Evolutionary conservation across 164 flowering plant genomes (phyloP), one percentile per base, ranked within the genome.

Genomic region (Dillenia suffruticosa): DNA sequence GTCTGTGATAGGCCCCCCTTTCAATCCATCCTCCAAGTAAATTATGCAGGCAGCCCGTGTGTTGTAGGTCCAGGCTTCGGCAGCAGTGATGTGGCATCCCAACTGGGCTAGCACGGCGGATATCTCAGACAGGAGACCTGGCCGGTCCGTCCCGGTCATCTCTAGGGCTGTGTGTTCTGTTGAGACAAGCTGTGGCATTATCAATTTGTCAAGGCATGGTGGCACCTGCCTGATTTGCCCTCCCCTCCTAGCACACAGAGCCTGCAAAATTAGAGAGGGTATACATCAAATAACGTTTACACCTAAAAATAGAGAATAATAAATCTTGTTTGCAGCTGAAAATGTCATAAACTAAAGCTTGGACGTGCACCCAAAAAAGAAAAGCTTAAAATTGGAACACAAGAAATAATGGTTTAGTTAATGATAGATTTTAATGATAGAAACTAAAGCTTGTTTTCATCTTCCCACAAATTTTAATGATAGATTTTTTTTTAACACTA

Each of bases 11-110:
- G 81, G 72, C 40, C 84, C 85, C 0, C 80, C 61, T 19, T 57
- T 65, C 0, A 47, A 45, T 5, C 62, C 73, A 24, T 90, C 92
- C 12, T 81, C 86, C 56, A 94, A 49, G 66, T 84, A 81, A 70
- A 89, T 58, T 51, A 94, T 81, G 76, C 85, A 79, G 0, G 98
- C 98, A 0, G 72, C 84, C 2, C 88, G 71, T 6, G 51, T 45
- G 3, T 87, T 84, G 74, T 94, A 90, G 12, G 97, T 94, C 98
- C 98, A 94, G 0, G 82, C 87, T 58, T 74, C 89, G 7, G 86
- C 90, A 0, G 91, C 81, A 0, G 79, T 72, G 58, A 93, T 72
- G 53, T 79, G 79, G 84, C 90, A 87, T 10, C 71, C 79, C 19
- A 89, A 68, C 51, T 78, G 85, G 0, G 77, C 76, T 0, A 94